Evolutionary conservation across 495 filamentous ascomycete genomes (phyloP), one percentile per base, ranked within the genome.

Genomic region (Penicillium egyptiacum): DNA sequence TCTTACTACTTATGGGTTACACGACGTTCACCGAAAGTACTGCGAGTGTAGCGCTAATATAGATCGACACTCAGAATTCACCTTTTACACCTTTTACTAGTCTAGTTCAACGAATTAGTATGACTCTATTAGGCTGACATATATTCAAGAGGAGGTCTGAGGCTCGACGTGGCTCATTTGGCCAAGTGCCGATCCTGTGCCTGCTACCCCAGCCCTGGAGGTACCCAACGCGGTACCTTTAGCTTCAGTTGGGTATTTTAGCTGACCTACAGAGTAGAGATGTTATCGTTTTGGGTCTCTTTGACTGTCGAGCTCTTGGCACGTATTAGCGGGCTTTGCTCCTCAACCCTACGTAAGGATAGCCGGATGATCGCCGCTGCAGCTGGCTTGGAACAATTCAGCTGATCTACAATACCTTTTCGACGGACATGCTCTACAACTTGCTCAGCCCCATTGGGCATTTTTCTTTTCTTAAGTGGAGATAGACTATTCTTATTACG

Each of bases 161-260:
- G 25, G 26, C 43, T 47, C 45, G 45, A 47, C 45, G 45, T 47
- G 45, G 45, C 45, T 30, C 26, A n/a, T 30, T 47, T 47, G 20
- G 45, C 45, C 45, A 47, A 47, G 45, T n/a, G 42, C 2, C 11
- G 45, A 28, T 47, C 45, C 45, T 45, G 26, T 17, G n/a, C 2
- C 26, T 46, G 23, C 22, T 19, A 5, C 45, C 5, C 28, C 43
- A 46, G 43, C 6, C n/a, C n/a, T 9, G 2, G 6, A 28, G 7
- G 43, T 47, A 47, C 25, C 43, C 45, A 47, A 42, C 42, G 2
- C 2, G 4, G 45, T 28, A 30, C 31, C 25, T 19, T 11, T 17
- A 19, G 26, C 25, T 19, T 16, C 25, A 20, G n/a, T 47, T 47
- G 16, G 26, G 45, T 28, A 12, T 47, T 20, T 28, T 16, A 28